Conservation (phyloP, 1,284 basidiomycete genomes). For the Cryptococcus sp. region DNA sequence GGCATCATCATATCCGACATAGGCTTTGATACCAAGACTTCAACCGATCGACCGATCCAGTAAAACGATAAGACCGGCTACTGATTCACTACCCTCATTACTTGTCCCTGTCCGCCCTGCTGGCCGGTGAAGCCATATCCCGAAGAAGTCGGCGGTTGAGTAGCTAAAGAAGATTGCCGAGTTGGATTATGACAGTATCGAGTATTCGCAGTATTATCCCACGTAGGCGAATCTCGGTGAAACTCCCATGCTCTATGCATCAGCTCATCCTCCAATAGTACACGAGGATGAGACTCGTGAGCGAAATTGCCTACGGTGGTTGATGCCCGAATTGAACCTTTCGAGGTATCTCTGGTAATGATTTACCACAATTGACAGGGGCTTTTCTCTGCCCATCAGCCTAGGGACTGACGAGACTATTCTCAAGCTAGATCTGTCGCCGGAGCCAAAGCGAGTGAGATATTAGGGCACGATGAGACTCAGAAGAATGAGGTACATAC, state of each 20-base stretch:
- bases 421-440: too few relatives aligned
- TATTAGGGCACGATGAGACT: not conserved
- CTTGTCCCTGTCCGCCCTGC: not conserved
- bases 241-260: slow-evolving; percentile 14
- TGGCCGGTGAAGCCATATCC: not conserved
- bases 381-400: not conserved
- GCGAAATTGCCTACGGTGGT: slow-evolving; percentile 9
- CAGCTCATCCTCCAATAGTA: not conserved
- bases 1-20: too few relatives aligned
- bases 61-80: not conserved
- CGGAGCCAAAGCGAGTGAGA: too few relatives aligned
- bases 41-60: too few relatives aligned
- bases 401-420: too few relatives aligned
- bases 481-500: slow-evolving; percentile 2
- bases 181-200: slow-evolving; percentile 7
- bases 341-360: slow-evolving; percentile 6
- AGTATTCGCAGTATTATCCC: slow-evolving; percentile 16
- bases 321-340: slow-evolving; percentile 7
- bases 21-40: too few relatives aligned
- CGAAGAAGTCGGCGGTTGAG: not conserved
- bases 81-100: not conserved
- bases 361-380: slow-evolving; percentile 4
- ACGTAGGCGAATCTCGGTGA: slow-evolving; percentile 11
- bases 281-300: not conserved
- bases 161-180: not conserved